Conservation (phyloP, 352 stramenopile genomes). For the Phytophthora lateralis region DNA sequence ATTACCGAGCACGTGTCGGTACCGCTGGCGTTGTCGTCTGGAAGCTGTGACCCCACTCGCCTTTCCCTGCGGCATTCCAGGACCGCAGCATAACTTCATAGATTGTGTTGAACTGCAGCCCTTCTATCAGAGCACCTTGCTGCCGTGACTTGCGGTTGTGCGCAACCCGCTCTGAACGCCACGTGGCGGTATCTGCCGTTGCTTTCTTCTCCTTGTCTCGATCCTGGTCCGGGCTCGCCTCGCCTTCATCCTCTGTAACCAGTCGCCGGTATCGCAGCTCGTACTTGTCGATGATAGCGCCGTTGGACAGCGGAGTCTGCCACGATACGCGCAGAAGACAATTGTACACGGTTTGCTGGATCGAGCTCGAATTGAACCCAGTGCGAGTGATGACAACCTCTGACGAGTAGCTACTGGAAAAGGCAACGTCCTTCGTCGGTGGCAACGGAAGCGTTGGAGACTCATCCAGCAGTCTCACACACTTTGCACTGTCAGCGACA, state of each 20-base stretch:
- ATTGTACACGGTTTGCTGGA: conserved; percentile 62
- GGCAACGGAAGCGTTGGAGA: conserved; percentile 36
- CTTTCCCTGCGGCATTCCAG: conserved; percentile 60
- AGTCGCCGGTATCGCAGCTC: conserved; percentile 62
- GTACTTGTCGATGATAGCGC: conserved; percentile 74
- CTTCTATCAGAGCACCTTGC: conserved; percentile 47
- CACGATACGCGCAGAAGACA: conserved; percentile 56
- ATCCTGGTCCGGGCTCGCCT: conserved; percentile 11
- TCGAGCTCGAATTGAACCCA: conserved; percentile 28
- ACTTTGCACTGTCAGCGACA: conserved; percentile 45
- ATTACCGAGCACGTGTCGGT: conserved; percentile 30
- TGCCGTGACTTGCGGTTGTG: conserved; percentile 52
- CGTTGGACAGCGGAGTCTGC: conserved; percentile 70
- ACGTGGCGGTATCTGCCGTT: conserved; percentile 27
- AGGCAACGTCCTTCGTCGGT: conserved; percentile 33
- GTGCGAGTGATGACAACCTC: conserved; percentile 45
- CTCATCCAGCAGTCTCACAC: conserved; percentile 41
- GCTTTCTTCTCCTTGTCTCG: background rate
- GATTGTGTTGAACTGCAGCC: conserved; percentile 59
- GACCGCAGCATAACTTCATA: conserved; percentile 72
- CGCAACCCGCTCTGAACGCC: conserved; percentile 42
- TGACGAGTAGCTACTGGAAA: conserved; percentile 46
- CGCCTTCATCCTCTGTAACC: conserved; percentile 35
- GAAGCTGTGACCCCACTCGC: conserved; percentile 57
- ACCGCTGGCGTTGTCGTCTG: conserved; percentile 42